Percentiles rank a stretch among this genome's conserved stretches.
These are phyloP conservation scores for Seminavis robusta DNA, from an alignment of 108 stramenopile species.

Conservation along the genomic window DNA sequence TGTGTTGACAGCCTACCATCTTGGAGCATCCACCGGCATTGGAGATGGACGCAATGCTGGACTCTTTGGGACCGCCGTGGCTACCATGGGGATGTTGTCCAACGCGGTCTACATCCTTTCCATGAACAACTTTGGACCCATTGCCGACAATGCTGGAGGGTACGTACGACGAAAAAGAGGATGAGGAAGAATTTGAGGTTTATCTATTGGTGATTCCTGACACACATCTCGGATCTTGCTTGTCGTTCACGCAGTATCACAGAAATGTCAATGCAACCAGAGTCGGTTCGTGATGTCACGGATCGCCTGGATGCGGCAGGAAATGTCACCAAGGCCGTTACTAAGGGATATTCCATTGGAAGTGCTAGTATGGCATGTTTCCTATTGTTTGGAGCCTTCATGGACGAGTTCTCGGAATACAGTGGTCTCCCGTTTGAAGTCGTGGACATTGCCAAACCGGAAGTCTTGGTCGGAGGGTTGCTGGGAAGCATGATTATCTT, in stretches of 20 bases:
- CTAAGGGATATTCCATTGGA: constrained; percentile 77
- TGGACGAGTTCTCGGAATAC: constrained; percentile 67
- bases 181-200: too few species aligned
- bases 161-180: too few species aligned
- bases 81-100: constrained; percentile 81
- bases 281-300: constrained; percentile 63
- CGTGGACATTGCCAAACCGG: constrained; percentile 78
- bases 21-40: constrained; percentile 56
- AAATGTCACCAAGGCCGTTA: constrained; percentile 66
- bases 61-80: constrained; percentile 76
- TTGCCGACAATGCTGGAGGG: constrained; percentile 88
- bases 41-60: constrained; percentile 54
- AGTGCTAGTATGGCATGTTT: constrained; percentile 77
- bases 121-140: constrained; percentile 83
- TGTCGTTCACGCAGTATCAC: too few species aligned
- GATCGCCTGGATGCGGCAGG: constrained; percentile 79
- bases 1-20: constrained; percentile 51
- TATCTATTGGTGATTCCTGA: too few species aligned
- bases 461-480: constrained; percentile 70
- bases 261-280: constrained; percentile 76
- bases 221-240: too few species aligned
- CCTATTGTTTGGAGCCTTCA: constrained; percentile 73
- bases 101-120: constrained; percentile 67
- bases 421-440: constrained; percentile 41
- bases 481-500: constrained; percentile 76